Conservation (phyloP, 2,329 filamentous ascomycete genomes). For the Calonectria naviculata region DNA sequence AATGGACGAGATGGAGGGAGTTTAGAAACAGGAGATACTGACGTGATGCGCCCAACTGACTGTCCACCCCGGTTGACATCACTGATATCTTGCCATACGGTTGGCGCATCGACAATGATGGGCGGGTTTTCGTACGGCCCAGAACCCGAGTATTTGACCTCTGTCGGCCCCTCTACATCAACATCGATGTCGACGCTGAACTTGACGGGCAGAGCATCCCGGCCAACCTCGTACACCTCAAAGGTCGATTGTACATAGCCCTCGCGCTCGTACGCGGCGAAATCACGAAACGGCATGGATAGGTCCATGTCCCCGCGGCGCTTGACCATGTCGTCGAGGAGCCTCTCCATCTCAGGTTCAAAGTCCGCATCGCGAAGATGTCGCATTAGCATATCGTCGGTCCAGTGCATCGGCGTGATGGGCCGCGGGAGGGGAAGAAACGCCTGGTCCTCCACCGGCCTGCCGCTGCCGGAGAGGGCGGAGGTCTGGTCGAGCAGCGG, state of each 20-base stretch:
- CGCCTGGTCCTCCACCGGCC: conserved; percentile 29
- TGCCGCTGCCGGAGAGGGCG: conserved; percentile 1
- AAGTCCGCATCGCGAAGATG: conserved; percentile 56
- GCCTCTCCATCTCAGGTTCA: conserved; percentile 49
- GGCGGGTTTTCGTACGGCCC: conserved; percentile 39
- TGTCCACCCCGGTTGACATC: conserved; percentile 49
- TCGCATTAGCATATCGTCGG: conserved; percentile 55
- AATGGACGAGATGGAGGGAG: not conserved
- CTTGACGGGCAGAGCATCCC: conserved; percentile 53
- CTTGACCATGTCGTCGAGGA: conserved; percentile 50
- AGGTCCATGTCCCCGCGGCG: conserved; percentile 47
- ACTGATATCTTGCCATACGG: conserved; percentile 55
- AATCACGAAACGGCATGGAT: conserved; percentile 44
- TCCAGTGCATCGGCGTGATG: conserved; percentile 44
- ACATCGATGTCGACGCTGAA: conserved; percentile 43
- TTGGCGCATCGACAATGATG: conserved; percentile 50
- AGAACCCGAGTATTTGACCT: conserved; percentile 40
- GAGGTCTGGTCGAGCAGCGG: conserved; percentile 39
- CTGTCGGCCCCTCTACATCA: conserved; percentile 33
- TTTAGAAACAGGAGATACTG: conserved; percentile 45
- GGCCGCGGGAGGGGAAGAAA: conserved; percentile 26
- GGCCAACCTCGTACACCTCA: conserved; percentile 67
- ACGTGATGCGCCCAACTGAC: conserved; percentile 67
- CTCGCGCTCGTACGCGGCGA: conserved; percentile 50
- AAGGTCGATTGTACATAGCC: conserved; percentile 62